phyloP scores from a whole-genome alignment of 768 basidiomycete species.

The Panaeolus papilionaceus region DNA sequence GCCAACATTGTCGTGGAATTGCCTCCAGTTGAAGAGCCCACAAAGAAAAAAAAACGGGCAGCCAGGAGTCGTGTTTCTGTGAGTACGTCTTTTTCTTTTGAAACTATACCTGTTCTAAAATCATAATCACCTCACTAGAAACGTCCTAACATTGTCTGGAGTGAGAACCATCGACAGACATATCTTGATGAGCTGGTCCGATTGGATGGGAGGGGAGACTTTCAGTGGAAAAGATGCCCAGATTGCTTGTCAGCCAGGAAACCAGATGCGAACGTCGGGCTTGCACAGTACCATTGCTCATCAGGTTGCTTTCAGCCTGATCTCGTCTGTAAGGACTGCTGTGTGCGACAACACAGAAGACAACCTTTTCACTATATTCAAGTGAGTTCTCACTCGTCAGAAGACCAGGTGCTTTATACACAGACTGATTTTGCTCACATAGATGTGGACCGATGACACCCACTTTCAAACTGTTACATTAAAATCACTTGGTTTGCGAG shows the following conservation, averaged over 20 bases:
- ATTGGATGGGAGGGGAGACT: too few relatives aligned
- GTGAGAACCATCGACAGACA: too few relatives aligned
- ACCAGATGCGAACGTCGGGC: too few relatives aligned
- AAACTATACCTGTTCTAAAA: too few relatives aligned
- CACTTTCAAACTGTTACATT: neutral
- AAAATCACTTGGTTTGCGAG: conserved; percentile 9
- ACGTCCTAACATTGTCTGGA: too few relatives aligned
- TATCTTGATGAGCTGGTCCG: too few relatives aligned
- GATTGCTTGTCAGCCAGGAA: too few relatives aligned
- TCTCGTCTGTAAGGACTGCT: conserved; percentile 19
- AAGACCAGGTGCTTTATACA: too few relatives aligned
- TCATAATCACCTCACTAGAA: too few relatives aligned
- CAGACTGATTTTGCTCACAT: neutral
- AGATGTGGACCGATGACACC: conserved; percentile 11
- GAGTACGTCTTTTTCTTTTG: too few relatives aligned
- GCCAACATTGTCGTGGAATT: neutral
- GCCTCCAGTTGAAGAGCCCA: neutral
- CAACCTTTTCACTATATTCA: conserved; percentile 18
- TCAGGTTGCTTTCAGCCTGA: conserved; percentile 21
- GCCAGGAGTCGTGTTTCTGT: neutral
- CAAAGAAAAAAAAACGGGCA: neutral
- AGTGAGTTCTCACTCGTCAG: conserved; percentile 10
- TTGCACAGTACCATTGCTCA: conserved; percentile 8
- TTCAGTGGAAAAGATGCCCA: too few relatives aligned
- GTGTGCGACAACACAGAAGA: too few relatives aligned